A percentile compares a stretch with the other conserved stretches of the same genome.
phyloP scores from a whole-genome alignment of 306 rosid species.

The Ochetophila trinervis region DNA sequence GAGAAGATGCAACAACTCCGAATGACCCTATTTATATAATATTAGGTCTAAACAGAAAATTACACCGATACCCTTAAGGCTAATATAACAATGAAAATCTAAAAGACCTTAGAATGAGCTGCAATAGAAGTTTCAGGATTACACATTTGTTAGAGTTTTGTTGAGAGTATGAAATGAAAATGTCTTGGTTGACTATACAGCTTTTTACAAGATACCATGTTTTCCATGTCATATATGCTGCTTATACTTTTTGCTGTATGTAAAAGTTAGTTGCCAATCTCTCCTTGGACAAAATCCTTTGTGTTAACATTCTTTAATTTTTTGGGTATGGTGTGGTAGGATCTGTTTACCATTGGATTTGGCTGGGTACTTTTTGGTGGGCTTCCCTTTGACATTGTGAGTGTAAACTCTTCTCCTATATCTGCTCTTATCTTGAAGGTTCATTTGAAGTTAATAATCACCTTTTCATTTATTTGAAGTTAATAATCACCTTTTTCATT shows the following conservation, averaged over 20 bases:
- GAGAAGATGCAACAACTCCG: too few species aligned
- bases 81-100: too few species aligned
- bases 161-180: background rate
- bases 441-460: background rate
- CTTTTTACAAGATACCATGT: background rate
- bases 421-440: background rate
- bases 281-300: background rate
- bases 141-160: too few species aligned
- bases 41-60: too few species aligned
- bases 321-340: slow-evolving; percentile 32
- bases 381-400: slow-evolving; percentile 69
- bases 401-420: slow-evolving; percentile 17
- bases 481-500: background rate
- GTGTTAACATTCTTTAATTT: background rate
- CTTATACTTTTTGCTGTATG: background rate
- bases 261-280: background rate
- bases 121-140: too few species aligned
- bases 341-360: slow-evolving; percentile 82
- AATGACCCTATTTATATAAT: too few species aligned
- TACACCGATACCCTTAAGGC: too few species aligned
- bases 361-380: slow-evolving; percentile 95
- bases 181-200: background rate
- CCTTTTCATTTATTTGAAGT: too few species aligned
- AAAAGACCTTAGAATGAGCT: too few species aligned
- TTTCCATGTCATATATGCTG: background rate